Base-by-base conservation (phyloP, 2,329 filamentous ascomycete genomes). In the Pseudogymnoascus sp. region DNA sequence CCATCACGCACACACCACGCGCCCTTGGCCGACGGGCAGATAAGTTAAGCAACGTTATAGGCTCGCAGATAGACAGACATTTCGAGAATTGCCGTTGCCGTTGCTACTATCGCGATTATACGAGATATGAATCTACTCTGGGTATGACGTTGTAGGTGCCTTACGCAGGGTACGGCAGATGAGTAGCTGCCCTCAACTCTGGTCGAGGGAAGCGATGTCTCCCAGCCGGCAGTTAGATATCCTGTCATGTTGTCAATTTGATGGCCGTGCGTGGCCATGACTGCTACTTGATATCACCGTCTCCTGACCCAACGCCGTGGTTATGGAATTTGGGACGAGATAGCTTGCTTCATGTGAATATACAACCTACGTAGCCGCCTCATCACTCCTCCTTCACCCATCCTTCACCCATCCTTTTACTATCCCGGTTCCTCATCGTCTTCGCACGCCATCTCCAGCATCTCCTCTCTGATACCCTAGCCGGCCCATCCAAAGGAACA, bases 401-500 rank as follows among this genome's bases (percentile, higher is more conserved):
- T 14, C 8, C 2, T 18, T 53, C 16, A n/a, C 10, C 4, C 14
- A 5, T 50, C 23, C 7, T 28, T 28, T 50, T 11, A 2, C 7
- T 28, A 14, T 7, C 21, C 4, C 4, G 12, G 5, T 28, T 28
- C 44, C 14, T 28, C 23, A 4, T 50, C 44, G 3, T 28, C 14
- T 6, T 50, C 14, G 14, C 14, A 23, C 31, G 5, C 66, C 75
- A 1, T 80, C 67, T 79, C 63, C 79, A 81, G 59, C 75, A 74
- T 60, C 75, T 80, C 18, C 28, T 11, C 69, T 80, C 16, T 73
- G 71, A 65, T 80, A 80, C 70, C 77, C 75, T 1, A 73, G 78
- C 65, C 79, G 78, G 11, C 11, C 42, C 18, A 23, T 14, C 12
- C 6, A 16, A 35, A 14, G 12, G 1, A 14, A 2, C 33, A 35